Evolutionary conservation across 176 grass and related monocot species (phyloP), one percentile per base, ranked within the genome.

Genomic region (Oryza australiensis): DNA sequence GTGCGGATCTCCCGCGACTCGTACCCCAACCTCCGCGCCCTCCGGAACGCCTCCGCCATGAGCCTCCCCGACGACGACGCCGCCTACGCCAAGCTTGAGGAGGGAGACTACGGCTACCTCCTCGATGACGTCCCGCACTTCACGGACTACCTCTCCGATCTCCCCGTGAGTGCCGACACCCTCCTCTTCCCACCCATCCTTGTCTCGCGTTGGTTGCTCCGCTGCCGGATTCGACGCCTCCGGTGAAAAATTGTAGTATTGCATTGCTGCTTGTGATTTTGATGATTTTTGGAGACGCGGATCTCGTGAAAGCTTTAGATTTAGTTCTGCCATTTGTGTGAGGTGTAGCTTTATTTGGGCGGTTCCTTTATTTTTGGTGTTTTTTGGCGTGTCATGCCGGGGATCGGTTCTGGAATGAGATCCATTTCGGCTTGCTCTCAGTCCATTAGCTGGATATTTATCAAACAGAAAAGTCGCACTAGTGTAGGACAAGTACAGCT

Each of bases 91-190:
- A 98, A 98, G 76, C 71, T 86, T 73, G 64, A 91, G 11, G 76
- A 88, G 18, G 96, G 96, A 12, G 92, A 95, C 27, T 84, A 38
- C 87, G 96, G 96, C 16, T 98, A 95, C 84, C 76, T 98, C 78
- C 90, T 98, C 70, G 96, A 98, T 68, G 96, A 98, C 76, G 96
- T 98, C 7, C 92, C 74, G 78, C 96, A 98, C 76, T 70, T 98
- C 84, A 88, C 76, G 27, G 96, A 98, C 42, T 98, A 95, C 75
- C 91, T 98, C 26, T 89, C 87, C 46, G 82, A 93, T 57, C 24
- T 93, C 5, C 82, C 85, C 5, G 96, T 98, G 83, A 95, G 93
- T 51, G 29, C 69, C 86, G 57, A 6, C 20, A 34, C 42, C 15
- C 23, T 10, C 74, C 51, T 28, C 35, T 23, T 26, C 38, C 67